Percentiles rank a stretch among this genome's conserved stretches.
phyloP scores from a whole-genome alignment of 2,329 filamentous ascomycete species.

The Hypoxylon rubiginosum region DNA sequence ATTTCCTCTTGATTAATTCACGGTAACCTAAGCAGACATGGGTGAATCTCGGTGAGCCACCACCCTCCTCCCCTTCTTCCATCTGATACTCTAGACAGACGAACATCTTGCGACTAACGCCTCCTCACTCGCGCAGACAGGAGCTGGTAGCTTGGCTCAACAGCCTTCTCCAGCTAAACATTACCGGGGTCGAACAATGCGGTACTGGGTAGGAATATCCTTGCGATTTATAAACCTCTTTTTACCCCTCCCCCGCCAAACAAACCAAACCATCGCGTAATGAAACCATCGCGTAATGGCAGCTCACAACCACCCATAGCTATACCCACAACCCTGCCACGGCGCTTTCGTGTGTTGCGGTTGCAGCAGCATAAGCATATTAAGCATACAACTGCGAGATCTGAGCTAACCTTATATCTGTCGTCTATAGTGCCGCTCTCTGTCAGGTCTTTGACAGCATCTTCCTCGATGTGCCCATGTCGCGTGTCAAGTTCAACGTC shows the following conservation, averaged over 20 bases:
- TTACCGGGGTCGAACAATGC: constrained; percentile 99
- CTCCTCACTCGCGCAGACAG: constrained; percentile 72
- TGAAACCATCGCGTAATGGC: constrained; percentile 12
- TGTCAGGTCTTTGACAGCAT: constrained; percentile 99
- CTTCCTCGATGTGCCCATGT: constrained; percentile 95
- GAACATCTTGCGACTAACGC: constrained; percentile 22
- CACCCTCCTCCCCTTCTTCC: constrained; percentile 7
- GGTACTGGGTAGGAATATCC: constrained; percentile 83
- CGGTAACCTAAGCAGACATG: constrained; percentile 36
- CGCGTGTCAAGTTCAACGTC: constrained; percentile 97
- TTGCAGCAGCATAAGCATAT: too few species aligned
- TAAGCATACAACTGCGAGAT: constrained; percentile 15
- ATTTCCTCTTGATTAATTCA: constrained; percentile 9
- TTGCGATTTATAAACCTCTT: constrained; percentile 45
- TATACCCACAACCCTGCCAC: constrained; percentile 18
- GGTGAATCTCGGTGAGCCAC: constrained; percentile 47
- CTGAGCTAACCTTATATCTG: constrained; percentile 41
- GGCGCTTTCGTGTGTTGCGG: constrained; percentile 2
- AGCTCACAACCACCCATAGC: constrained; percentile 10
- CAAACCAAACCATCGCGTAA: constrained; percentile 15
- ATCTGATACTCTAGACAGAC: not conserved
- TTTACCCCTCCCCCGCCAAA: constrained; percentile 53
- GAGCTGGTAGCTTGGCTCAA: constrained; percentile 97
- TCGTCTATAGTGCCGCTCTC: constrained; percentile 79
- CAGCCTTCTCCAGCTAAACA: constrained; percentile 96